These are phyloP conservation scores for Corchorus capsularis DNA, from an alignment of 345 rosid genomes.

Conservation along the genomic window DNA sequence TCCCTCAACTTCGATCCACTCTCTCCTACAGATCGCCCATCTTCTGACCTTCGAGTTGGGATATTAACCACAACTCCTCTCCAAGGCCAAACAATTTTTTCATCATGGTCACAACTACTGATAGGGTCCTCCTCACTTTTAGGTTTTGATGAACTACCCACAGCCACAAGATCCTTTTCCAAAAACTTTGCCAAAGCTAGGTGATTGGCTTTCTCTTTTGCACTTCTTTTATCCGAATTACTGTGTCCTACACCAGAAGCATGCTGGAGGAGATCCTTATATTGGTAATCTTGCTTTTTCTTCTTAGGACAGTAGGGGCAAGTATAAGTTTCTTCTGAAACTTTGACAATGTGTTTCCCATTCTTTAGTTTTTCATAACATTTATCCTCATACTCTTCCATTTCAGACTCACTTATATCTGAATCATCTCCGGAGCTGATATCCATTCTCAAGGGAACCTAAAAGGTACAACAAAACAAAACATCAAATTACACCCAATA, in stretches of 20 bases:
- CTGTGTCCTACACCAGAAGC: constrained; percentile 96
- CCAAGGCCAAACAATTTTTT: constrained; percentile 88
- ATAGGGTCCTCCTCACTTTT: constrained; percentile 31
- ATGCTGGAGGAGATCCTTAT: constrained; percentile 84
- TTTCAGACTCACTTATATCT: constrained; percentile 52
- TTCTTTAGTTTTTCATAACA: constrained; percentile 71
- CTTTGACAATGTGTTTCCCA: constrained; percentile 59
- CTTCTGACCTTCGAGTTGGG: constrained; percentile 61
- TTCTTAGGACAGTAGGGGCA: constrained; percentile 87
- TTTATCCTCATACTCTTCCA: constrained; percentile 49
- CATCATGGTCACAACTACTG: constrained; percentile 50
- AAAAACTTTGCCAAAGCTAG: constrained; percentile 78
- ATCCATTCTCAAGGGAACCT: constrained; percentile 29
- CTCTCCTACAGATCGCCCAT: constrained; percentile 69
- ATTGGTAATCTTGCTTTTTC: constrained; percentile 62
- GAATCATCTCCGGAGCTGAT: constrained; percentile 36
- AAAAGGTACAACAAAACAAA: constrained; percentile 6
- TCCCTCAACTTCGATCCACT: constrained; percentile 90
- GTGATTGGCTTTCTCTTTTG: constrained; percentile 78
- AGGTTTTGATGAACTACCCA: constrained; percentile 38
- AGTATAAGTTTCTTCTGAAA: constrained; percentile 54
- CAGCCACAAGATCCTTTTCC: constrained; percentile 48
- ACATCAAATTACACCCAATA: not conserved
- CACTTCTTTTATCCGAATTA: constrained; percentile 63
- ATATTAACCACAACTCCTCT: constrained; percentile 81